Evolutionary conservation across 495 filamentous ascomycete species (phyloP).

Genomic region (Xylaria intraflava): DNA sequence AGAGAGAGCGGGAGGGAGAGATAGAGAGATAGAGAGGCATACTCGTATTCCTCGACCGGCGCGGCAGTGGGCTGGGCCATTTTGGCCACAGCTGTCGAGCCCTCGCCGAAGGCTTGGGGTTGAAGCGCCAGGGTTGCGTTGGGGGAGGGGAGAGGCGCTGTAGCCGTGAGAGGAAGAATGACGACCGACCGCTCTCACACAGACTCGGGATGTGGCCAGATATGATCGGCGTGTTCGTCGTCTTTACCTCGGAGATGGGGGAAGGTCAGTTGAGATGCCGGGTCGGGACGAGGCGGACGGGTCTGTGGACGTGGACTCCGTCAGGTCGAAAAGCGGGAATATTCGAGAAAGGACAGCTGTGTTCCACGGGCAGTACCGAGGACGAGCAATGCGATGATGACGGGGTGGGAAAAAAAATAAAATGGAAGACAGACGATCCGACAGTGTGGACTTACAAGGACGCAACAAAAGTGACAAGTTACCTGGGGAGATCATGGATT

Average conservation of each 20-base stretch:
- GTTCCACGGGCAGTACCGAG: not conserved
- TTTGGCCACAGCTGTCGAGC: conserved; percentile 48
- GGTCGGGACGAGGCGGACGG: not conserved
- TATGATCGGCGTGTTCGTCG: no score
- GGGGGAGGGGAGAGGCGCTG: conserved; percentile 1
- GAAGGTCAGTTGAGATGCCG: no score
- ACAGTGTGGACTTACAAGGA: no score
- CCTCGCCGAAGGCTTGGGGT: conserved; percentile 43
- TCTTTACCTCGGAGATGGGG: no score
- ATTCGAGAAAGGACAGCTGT: not conserved
- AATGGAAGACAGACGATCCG: no score
- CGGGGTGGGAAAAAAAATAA: not conserved
- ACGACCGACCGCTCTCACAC: not conserved
- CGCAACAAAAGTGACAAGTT: not conserved
- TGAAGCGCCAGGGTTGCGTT: conserved; percentile 51
- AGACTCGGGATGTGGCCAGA: not conserved
- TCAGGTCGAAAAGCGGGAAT: not conserved
- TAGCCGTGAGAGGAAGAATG: not conserved
- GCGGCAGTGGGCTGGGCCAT: conserved; percentile 55
- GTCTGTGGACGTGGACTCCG: not conserved
- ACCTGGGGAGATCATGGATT: conserved; percentile 3
- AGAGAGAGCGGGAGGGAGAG: not conserved
- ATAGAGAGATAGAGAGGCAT: conserved; percentile 21
- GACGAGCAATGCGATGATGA: not conserved
- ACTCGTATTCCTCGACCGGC: conserved; percentile 53